Base-by-base conservation (phyloP, 1,284 basidiomycete genomes). In the Malassezia sympodialis region DNA sequence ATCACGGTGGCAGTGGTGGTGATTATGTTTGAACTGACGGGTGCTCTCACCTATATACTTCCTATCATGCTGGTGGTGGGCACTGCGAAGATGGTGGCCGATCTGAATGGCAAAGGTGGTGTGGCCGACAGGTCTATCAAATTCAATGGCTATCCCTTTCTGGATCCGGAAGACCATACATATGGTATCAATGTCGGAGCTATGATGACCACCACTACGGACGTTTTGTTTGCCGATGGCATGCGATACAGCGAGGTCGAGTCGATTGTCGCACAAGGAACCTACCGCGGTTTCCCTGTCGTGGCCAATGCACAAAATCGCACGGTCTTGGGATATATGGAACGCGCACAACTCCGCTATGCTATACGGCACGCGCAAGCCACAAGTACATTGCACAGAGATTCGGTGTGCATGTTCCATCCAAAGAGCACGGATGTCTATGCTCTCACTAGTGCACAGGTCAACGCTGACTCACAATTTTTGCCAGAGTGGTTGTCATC, bases 21-120 rank as follows among this genome's bases (percentile, higher is more conserved):
- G 51, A 96, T 99, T 77, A 98, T 98, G 91, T 96, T 96, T 75
- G 94, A 99, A 73, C 80, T 99, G n/a, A 99, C 94, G 1, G 94
- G 94, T 8, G 93, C 94, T 1, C 76, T 98, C 66, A 96, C 90
- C 11, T 98, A 99, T 75, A 94, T 98, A 65, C 78, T 99, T 26
- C 94, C 94, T 0, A 94, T 90, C 4, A 99, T 99, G 94, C 90
- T 99, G 67, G 90, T 96, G 0, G 80, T 96, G 23, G 79, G 96
- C 32, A 90, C 94, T 31, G 96, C 94, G 14, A 98, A 96, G 76
- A 89, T 90, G 7, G 90, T 98, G 12, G 88, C 88, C n/a, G 94
- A 99, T 72, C 86, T 89, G 66, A 81, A 96, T 44, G 90, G 90
- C 19, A 86, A 85, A 11, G 87, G 82, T 48, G 94, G 94, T 1